Evolutionary conservation across 1,284 basidiomycete species (phyloP), one percentile per base, ranked within the genome.

Genomic region (Cryptococcus hybrid): DNA sequence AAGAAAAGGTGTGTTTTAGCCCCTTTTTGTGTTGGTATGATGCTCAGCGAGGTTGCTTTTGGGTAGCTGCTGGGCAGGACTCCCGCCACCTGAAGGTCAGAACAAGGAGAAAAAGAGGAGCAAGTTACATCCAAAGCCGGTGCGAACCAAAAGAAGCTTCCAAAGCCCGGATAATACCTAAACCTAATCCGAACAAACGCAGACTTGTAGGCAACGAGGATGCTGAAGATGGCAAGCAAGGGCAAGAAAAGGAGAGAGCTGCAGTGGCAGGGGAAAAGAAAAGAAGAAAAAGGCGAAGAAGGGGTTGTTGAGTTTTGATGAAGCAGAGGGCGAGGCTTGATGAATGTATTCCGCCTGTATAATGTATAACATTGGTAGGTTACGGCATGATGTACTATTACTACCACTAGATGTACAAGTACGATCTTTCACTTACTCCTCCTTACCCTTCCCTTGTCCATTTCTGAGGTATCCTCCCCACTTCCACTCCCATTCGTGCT

Each of bases 1-100:
- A 55, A 83, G 88, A 52, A 84, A 83, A 82, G 88, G 90, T 90
- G 69, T 50, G 82, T 78, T n/a, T 24, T 24, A 24, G 24, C 24
- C 24, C 24, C 24, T 5, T 40, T 15, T 12, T 5, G 47, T 40
- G 15, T 8, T 24, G 24, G 7, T 36, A 46, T 38, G 18, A 7
- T 15, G 15, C 39, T 37, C 35, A 49, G 24, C 7, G 15, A n/a
- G 40, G 30, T 30, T 30, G 24, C 24, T 24, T 24, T 24, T 24
- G 24, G 24, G 24, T 24, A 24, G 24, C 24, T 24, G 24, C 24
- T 24, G 24, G 24, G 24, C 24, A 24, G 24, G 24, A 24, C 6
- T 43, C 2, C 24, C 24, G 24, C 24, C 24, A 24, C 24, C 24
- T 24, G 24, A 24, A 45, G 67, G 66, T 65, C 37, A 61, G 60